These are phyloP conservation scores for Arxiozyma slooffiae DNA, from an alignment of 1,139 yeast species.

Conservation along the genomic window DNA sequence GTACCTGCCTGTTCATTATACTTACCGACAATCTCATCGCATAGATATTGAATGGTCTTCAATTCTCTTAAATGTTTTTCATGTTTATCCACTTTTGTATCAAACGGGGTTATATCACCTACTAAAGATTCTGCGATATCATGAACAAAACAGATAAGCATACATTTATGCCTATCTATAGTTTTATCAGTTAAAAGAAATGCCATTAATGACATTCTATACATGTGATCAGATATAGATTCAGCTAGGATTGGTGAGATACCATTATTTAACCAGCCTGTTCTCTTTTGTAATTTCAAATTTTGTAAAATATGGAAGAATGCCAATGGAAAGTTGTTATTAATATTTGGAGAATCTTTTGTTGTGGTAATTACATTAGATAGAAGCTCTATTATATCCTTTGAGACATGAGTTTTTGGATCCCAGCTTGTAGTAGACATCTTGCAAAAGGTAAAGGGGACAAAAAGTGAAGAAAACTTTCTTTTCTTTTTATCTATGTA, in stretches of 20 bases:
- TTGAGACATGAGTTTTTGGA: constrained; percentile 26
- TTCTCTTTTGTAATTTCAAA: constrained; percentile 72
- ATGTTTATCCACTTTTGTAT: constrained; percentile 46
- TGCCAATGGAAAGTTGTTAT: constrained; percentile 41
- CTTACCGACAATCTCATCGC: constrained; percentile 46
- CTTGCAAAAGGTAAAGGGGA: too few relatives aligned
- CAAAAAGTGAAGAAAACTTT: too few relatives aligned
- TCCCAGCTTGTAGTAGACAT: constrained; percentile 15
- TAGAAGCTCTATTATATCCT: constrained; percentile 16
- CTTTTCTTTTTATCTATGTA: too few relatives aligned
- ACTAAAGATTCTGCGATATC: constrained; percentile 92
- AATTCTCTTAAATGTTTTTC: constrained; percentile 78
- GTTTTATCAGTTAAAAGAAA: constrained; percentile 52
- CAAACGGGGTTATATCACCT: constrained; percentile 91
- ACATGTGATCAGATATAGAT: constrained; percentile 92
- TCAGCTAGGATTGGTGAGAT: constrained; percentile 43
- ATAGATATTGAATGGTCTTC: constrained; percentile 59
- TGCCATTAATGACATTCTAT: constrained; percentile 81
- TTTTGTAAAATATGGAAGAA: constrained; percentile 69
- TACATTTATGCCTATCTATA: constrained; percentile 47
- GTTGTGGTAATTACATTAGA: constrained; percentile 7
- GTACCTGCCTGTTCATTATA: constrained; percentile 55
- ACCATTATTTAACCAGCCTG: constrained; percentile 86
- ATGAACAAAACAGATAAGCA: constrained; percentile 79
- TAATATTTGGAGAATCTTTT: neutral